These are phyloP conservation scores for Fomitopsis pulvina DNA, from an alignment of 768 basidiomycete genomes.

Conservation along the genomic window DNA sequence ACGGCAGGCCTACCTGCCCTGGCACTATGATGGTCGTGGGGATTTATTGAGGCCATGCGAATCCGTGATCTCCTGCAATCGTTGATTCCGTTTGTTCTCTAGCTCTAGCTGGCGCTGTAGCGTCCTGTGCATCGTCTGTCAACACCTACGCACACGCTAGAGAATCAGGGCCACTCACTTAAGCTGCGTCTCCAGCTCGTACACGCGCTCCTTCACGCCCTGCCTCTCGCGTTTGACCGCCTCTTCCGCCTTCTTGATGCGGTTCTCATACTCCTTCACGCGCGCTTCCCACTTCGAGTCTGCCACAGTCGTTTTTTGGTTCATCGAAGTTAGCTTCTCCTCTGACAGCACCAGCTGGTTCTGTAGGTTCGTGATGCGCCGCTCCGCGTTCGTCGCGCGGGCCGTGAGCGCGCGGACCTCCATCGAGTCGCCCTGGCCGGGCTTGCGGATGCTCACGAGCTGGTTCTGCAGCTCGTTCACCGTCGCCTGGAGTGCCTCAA, in stretches of 20 bases:
- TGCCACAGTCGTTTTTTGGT: constrained; percentile 61
- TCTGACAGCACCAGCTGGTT: constrained; percentile 82
- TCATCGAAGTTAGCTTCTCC: constrained; percentile 72
- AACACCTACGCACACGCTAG: neutral
- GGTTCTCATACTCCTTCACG: constrained; percentile 86
- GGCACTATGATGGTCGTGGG: neutral
- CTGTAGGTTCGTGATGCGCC: constrained; percentile 76
- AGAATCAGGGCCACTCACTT: constrained; percentile 39
- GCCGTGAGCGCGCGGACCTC: constrained; percentile 67
- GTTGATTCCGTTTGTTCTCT: constrained; percentile 67
- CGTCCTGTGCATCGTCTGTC: neutral
- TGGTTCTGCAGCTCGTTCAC: constrained; percentile 73
- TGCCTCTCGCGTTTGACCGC: constrained; percentile 90
- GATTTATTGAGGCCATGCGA: neutral
- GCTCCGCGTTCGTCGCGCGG: constrained; percentile 79
- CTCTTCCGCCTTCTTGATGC: constrained; percentile 81
- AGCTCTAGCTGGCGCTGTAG: constrained; percentile 36
- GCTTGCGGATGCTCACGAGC: constrained; percentile 41
- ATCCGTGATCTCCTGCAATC: constrained; percentile 44
- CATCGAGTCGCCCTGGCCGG: constrained; percentile 52
- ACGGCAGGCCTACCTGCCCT: neutral
- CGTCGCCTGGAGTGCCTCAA: constrained; percentile 77
- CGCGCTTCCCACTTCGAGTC: constrained; percentile 92
- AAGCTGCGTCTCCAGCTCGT: constrained; percentile 63
- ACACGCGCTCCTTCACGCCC: constrained; percentile 86